Evolutionary conservation across 2,329 filamentous ascomycete species (phyloP), one percentile per base, ranked within the genome.

Genomic region (Coniella lustricola): DNA sequence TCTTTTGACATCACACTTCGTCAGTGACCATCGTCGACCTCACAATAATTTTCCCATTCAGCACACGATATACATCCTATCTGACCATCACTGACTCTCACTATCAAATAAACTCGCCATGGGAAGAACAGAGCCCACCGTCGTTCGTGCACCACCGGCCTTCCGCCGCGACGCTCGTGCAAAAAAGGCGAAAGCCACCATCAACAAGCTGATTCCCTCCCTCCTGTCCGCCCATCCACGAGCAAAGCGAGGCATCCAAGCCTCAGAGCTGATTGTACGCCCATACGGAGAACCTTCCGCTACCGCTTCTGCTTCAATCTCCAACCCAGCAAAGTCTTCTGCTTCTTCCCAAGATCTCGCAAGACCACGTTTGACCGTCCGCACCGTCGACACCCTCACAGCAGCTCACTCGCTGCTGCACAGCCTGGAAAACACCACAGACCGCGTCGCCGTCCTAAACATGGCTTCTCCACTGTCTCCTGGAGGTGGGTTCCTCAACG

Each of bases 401-500:
- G 48, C 48, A 10, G 48, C 48, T 4, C 43, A 16, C 17, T 37
- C 22, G 3, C 32, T 50, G 4, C 37, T 43, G 21, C 21, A 10
- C 22, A 37, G n/a, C 21, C 36, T 13, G 5, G 22, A 16, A 14
- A 46, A 49, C 37, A 46, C 38, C 25, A 20, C 22, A 13, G 7
- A 16, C 20, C 42, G 29, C n/a, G 48, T 46, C 4, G 37, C 43
- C 22, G 42, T 50, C 17, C 38, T 50, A 14, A 50, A 46, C 18
- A 50, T 50, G 48, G 43, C 48, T 7, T 84, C 79, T 0, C 77
- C 79, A 0, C 68, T 81, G 0, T 71, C 72, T 0, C 76, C 81
- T 0, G 81, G 81, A 12, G 81, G 80, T 7, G 81, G 81, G 0
- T 74, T 84, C 25, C 61, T 83, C 0, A 71, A 72, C 13, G 81